Percentiles rank a stretch among this genome's conserved stretches.
These are phyloP conservation scores for Xylariales sp. DNA, from an alignment of 2,329 filamentous ascomycete genomes.

Conservation along the genomic window DNA sequence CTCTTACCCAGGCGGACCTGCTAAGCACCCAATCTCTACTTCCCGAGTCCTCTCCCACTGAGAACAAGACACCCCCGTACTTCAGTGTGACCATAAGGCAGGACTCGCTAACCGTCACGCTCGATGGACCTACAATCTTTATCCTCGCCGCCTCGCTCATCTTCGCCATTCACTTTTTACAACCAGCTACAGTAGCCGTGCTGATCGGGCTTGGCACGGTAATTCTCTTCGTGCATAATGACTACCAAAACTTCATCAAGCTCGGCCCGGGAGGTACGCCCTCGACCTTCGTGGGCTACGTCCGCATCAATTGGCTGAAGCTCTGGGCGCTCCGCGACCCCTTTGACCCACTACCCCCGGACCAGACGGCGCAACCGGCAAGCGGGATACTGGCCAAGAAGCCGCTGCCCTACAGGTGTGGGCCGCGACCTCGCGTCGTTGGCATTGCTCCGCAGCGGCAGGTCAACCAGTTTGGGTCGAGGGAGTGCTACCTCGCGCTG, in stretches of 20 bases:
- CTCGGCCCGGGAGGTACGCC: conserved; percentile 86
- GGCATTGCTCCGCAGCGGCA: conserved; percentile 88
- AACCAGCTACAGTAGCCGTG: conserved; percentile 60
- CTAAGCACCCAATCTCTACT: conserved; percentile 40
- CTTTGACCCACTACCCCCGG: conserved; percentile 67
- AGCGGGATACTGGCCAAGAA: conserved; percentile 66
- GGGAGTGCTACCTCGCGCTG: conserved; percentile 66
- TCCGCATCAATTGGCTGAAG: conserved; percentile 77
- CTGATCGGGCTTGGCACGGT: conserved; percentile 63
- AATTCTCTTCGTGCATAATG: conserved; percentile 68
- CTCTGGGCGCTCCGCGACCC: conserved; percentile 78
- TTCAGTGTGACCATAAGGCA: conserved; percentile 60
- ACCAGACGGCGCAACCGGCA: conserved; percentile 63
- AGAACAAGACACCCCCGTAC: conserved; percentile 43
- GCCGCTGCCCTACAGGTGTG: conserved; percentile 69
- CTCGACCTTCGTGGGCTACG: conserved; percentile 76
- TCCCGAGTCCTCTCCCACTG: conserved; percentile 36
- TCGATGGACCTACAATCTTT: conserved; percentile 63
- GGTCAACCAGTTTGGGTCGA: conserved; percentile 72
- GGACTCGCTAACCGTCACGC: conserved; percentile 63
- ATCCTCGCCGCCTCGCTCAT: conserved; percentile 59
- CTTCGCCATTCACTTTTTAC: conserved; percentile 63
- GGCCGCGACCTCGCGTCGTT: conserved; percentile 72
- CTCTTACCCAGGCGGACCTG: conserved; percentile 43
- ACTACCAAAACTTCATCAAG: conserved; percentile 80